Conservation (phyloP, 768 basidiomycete genomes). For the Pleurotus eryngii region DNA sequence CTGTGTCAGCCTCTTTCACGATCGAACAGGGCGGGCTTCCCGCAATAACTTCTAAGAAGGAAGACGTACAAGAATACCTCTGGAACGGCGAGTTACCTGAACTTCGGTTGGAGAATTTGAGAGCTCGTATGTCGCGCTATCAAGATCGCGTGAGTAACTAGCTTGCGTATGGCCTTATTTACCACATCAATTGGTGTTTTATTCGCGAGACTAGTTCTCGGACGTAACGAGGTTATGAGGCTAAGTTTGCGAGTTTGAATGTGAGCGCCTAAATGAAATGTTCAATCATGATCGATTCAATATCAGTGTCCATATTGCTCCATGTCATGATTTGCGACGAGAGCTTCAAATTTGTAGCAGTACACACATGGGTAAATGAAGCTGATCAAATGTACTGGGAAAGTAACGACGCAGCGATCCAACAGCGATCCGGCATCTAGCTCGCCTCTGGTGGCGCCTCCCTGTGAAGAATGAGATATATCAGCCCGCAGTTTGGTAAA, state of each 20-base stretch:
- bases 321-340: no score
- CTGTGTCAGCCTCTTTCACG: constrained; percentile 77
- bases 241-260: no score
- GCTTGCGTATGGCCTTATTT: constrained; percentile 13
- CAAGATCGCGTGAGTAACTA: constrained; percentile 11
- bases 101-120: constrained; percentile 52
- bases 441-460: constrained; percentile 58
- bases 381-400: constrained; percentile 2
- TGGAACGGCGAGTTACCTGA: constrained; percentile 77
- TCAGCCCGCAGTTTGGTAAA: constrained; percentile 16
- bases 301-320: no score
- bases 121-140: constrained; percentile 28
- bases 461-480: constrained; percentile 47
- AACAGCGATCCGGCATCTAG: constrained; percentile 1
- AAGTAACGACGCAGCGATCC: background rate
- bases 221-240: no score
- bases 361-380: no score
- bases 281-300: no score
- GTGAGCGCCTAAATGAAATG: no score
- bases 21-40: constrained; percentile 86
- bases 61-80: constrained; percentile 21
- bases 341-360: no score
- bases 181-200: no score
- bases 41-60: constrained; percentile 29
- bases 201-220: no score